phyloP scores from a whole-genome alignment of 371 early-diverging fungal genomes.

The Lichtheimia ornata region DNA sequence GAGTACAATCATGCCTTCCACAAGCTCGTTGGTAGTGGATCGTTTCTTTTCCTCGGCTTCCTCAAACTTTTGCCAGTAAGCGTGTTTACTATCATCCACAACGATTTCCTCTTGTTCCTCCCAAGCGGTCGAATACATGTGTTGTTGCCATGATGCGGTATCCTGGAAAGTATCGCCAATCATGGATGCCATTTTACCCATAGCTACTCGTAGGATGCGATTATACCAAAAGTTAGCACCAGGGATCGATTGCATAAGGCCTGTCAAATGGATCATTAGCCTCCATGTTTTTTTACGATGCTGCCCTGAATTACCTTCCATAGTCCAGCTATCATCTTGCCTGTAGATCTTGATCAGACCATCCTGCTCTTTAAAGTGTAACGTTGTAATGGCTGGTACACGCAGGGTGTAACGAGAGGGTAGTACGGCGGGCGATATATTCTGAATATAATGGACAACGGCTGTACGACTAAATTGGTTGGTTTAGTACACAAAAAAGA shows the following conservation, averaged over 20 bases:
- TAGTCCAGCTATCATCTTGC: slow-evolving; percentile 67
- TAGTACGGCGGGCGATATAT: slow-evolving; percentile 25
- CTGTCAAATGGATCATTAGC: slow-evolving; percentile 13
- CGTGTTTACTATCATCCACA: slow-evolving; percentile 3
- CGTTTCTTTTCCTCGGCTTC: not conserved
- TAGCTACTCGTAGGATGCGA: slow-evolving; percentile 51
- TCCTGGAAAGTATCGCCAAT: slow-evolving; percentile 56
- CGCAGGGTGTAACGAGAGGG: slow-evolving; percentile 32
- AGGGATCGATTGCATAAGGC: slow-evolving; percentile 57
- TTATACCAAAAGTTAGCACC: slow-evolving; percentile 62
- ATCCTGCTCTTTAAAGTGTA: slow-evolving; percentile 55
- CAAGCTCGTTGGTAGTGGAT: slow-evolving; percentile 3
- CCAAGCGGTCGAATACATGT: slow-evolving; percentile 10
- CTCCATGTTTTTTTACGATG: not conserved
- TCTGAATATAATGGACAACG: slow-evolving; percentile 54
- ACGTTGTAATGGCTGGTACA: slow-evolving; percentile 58
- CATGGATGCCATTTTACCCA: slow-evolving; percentile 50
- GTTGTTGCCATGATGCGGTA: slow-evolving; percentile 35
- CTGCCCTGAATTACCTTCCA: slow-evolving; percentile 42
- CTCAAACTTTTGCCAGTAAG: not conserved
- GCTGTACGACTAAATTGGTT: slow-evolving; percentile 50
- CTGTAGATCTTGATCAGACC: slow-evolving; percentile 56
- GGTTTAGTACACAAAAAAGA: not conserved
- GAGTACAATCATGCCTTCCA: slow-evolving; percentile 10
- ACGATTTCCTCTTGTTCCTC: slow-evolving; percentile 4